phyloP scores from a whole-genome alignment of 2,329 filamentous ascomycete species.

The Fonsecaea pedrosoi region DNA sequence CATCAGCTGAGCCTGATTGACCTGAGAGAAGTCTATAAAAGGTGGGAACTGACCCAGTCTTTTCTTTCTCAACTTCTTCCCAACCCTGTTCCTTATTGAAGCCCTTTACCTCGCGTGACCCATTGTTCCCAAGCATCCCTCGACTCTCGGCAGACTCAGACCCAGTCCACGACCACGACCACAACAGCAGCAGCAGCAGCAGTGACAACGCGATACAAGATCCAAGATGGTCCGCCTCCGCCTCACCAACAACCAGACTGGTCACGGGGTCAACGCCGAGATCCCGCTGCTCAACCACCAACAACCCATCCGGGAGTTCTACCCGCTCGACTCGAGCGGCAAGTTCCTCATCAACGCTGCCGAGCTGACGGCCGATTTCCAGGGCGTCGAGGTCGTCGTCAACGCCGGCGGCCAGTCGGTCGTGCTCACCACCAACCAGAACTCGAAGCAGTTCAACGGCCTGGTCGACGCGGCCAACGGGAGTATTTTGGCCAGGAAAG shows the following conservation, averaged over 20 bases:
- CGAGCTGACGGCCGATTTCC: constrained; percentile 3
- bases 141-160: not conserved
- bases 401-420: not conserved
- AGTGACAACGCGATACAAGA: not conserved
- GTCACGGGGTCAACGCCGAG: not conserved
- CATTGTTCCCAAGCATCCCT: not conserved
- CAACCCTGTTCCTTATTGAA: not conserved
- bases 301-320: not conserved
- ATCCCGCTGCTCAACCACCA: not conserved
- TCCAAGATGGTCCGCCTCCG: constrained; percentile 1
- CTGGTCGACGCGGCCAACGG: not conserved
- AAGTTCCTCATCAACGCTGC: not conserved
- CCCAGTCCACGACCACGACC: not conserved
- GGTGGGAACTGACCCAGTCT: not conserved
- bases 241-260: constrained; percentile 1
- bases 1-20: constrained; percentile 7
- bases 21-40: not conserved
- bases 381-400: constrained; percentile 4
- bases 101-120: not conserved
- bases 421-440: not conserved
- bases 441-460: not conserved
- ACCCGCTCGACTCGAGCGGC: not conserved
- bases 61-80: not conserved
- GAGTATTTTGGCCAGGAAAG: not conserved
- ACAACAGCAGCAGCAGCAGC: too few species aligned